These are phyloP conservation scores for Suhomyces emberorum DNA, from an alignment of 805 yeast species.

Conservation along the genomic window DNA sequence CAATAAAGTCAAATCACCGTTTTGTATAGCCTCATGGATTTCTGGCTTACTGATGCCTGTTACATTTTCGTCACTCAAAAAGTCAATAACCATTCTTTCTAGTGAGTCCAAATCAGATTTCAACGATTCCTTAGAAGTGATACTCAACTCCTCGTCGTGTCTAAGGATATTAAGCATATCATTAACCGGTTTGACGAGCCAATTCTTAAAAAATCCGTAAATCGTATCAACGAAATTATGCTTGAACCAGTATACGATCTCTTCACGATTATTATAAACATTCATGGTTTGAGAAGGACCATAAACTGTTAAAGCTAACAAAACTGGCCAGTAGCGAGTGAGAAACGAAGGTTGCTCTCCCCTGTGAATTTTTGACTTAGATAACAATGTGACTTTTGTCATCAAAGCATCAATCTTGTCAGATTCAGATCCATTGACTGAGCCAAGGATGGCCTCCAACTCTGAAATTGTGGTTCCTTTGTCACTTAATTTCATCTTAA, in stretches of 20 bases:
- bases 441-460: constrained; percentile 7
- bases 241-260: constrained; percentile 54
- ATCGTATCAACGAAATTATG: constrained; percentile 62
- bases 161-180: constrained; percentile 77
- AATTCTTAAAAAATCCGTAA: constrained; percentile 67
- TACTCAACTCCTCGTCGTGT: constrained; percentile 77
- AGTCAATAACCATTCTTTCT: constrained; percentile 84
- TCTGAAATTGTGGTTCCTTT: constrained; percentile 7
- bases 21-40: constrained; percentile 49
- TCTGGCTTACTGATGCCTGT: constrained; percentile 15
- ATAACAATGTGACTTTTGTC: background rate
- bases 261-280: constrained; percentile 49
- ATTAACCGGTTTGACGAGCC: constrained; percentile 76
- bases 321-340: constrained; percentile 66
- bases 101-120: constrained; percentile 75
- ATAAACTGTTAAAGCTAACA: constrained; percentile 38
- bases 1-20: constrained; percentile 77
- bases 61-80: constrained; percentile 38
- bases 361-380: background rate
- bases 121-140: constrained; percentile 75
- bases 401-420: constrained; percentile 6
- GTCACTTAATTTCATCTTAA: constrained; percentile 14
- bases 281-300: constrained; percentile 51
- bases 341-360: constrained; percentile 35
- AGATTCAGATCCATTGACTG: constrained; percentile 1